Base-by-base conservation (phyloP, 768 basidiomycete genomes). In the Ramaria sp. region DNA sequence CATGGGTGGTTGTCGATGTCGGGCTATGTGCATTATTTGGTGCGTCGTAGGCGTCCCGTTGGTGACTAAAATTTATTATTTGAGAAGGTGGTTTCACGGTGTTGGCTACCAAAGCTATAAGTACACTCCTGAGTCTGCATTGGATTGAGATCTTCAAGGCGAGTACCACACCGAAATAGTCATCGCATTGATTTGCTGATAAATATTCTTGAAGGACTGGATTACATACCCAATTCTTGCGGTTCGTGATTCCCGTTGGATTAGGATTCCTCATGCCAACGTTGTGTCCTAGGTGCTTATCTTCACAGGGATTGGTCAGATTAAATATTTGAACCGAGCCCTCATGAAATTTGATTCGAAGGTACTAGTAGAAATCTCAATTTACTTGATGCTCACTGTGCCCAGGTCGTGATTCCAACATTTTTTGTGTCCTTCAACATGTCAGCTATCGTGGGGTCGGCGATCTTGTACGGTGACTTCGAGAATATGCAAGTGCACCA, bases 401-500 rank as follows among this genome's bases (percentile, higher is more conserved):
- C 41, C 22, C 59, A 91, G 88, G 78, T 85, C 53, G 94, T 97
- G 24, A 91, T 98, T 61, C 95, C 94, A 4, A 85, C 84, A 13
- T 94, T 97, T 74, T 98, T 96, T 67, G 91, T 95, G 31, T 77
- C 92, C 56, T 98, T 98, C 73, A 94, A 90, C 24, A 75, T 98
- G 37, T 91, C 90, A 4, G 91, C 91, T 4, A 94, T 99, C 62
- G 73, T 89, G 55, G 95, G 94, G 27, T 94, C 91, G 4, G 91
- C 90, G 1, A 84, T 99, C 15, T 78, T 99, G 1, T 99, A 95
- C 66, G 87, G 90, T 24, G 95, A 99, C 69, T 99, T 99, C 72
- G 77, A 81, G 62, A 81, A 80, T 59, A 83, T 89, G 12, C 78
- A 80, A 10, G 88, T 92, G 67, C 86, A 92, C 67, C 81, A 87